Percentiles rank a stretch among this genome's conserved stretches.
Evolutionary conservation across 441 rosid species (phyloP).

Genomic region (Eutrema salsugineum): DNA sequence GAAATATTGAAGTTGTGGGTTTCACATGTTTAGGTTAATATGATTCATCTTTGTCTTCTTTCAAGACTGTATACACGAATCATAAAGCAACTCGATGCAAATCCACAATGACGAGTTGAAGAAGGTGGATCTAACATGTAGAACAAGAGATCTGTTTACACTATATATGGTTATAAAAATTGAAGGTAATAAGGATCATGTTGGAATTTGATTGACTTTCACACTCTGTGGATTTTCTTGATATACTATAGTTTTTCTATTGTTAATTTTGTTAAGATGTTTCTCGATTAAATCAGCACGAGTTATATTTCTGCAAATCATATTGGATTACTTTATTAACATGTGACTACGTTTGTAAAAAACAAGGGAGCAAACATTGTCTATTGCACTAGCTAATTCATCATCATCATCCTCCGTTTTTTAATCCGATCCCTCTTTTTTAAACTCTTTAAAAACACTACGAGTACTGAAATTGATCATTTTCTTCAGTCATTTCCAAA

Average conservation of each 20-base stretch:
- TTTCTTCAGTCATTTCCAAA: conserved; percentile 48
- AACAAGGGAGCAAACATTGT: conserved; percentile 55
- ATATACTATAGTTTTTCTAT: neutral
- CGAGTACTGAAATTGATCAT: conserved; percentile 27
- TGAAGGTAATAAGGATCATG: conserved; percentile 47
- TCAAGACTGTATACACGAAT: too few relatives aligned
- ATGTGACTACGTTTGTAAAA: conserved; percentile 53
- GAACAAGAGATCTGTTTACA: too few relatives aligned
- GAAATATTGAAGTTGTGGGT: too few relatives aligned
- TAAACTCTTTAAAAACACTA: neutral
- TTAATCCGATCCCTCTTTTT: conserved; percentile 6
- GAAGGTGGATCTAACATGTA: too few relatives aligned
- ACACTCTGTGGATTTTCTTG: neutral
- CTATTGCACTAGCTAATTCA: conserved; percentile 50
- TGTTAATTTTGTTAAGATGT: conserved; percentile 48
- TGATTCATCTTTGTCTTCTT: too few relatives aligned
- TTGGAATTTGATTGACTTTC: too few relatives aligned
- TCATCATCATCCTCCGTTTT: conserved; percentile 36
- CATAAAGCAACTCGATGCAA: too few relatives aligned
- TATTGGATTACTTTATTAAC: conserved; percentile 78
- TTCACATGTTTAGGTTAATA: too few relatives aligned
- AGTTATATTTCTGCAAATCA: conserved; percentile 72
- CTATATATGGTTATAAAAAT: conserved; percentile 41
- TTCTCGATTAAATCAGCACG: conserved; percentile 89
- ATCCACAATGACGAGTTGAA: too few relatives aligned